phyloP scores from a whole-genome alignment of 345 rosid species.

The Turritis glabra region DNA sequence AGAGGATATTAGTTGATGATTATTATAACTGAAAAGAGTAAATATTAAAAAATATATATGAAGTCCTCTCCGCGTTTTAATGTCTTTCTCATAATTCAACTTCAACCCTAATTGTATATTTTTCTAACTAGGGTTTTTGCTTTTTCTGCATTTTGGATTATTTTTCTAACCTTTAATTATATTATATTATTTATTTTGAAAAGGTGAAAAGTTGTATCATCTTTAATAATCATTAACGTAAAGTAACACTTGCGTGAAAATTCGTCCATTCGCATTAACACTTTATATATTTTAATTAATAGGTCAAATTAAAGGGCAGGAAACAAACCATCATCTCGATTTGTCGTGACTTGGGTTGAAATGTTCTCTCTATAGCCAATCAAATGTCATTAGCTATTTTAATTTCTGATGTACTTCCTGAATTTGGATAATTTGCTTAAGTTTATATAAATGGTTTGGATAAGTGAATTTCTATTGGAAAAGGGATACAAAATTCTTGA shows the following conservation, averaged over 20 bases:
- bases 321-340: constrained; percentile 34
- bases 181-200: neutral
- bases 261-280: constrained; percentile 18
- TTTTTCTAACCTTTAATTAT: constrained; percentile 48
- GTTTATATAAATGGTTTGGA: neutral
- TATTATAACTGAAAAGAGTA: constrained; percentile 24
- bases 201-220: constrained; percentile 18
- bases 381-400: constrained; percentile 17
- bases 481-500: neutral
- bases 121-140: constrained; percentile 55
- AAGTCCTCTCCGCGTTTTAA: constrained; percentile 43
- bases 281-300: constrained; percentile 29
- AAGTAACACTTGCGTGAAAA: constrained; percentile 35
- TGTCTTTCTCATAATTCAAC: constrained; percentile 28
- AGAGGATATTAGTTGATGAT: constrained; percentile 20
- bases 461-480: neutral
- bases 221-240: constrained; percentile 30
- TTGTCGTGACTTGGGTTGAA: constrained; percentile 44
- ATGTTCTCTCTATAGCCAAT: constrained; percentile 40
- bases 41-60: constrained; percentile 15
- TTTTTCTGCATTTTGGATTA: constrained; percentile 69
- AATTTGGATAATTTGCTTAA: constrained; percentile 4
- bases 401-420: neutral
- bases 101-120: constrained; percentile 35
- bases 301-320: constrained; percentile 30